Conservation (phyloP, 2,329 filamentous ascomycete species). For the Aspergillus brunneoviolaceus region DNA sequence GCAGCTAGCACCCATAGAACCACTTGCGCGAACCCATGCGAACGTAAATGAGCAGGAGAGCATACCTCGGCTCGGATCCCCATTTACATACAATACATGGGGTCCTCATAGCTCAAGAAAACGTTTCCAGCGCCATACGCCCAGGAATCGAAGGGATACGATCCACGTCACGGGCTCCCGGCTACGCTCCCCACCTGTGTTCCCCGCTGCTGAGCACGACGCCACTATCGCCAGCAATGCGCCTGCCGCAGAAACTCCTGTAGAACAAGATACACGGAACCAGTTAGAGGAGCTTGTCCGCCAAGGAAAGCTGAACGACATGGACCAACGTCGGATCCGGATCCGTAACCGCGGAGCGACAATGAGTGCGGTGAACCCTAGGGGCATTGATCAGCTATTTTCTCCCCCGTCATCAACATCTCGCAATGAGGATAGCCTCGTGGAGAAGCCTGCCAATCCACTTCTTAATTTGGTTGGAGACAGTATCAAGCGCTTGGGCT, state of each 20-base stretch:
- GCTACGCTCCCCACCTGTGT: slow-evolving; percentile 54
- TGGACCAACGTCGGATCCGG: slow-evolving; percentile 57
- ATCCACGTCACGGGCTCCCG: slow-evolving; percentile 46
- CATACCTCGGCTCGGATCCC: slow-evolving; percentile 49
- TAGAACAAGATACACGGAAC: slow-evolving; percentile 59
- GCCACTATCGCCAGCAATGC: slow-evolving; percentile 37
- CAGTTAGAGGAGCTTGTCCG: slow-evolving; percentile 51
- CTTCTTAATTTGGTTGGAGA: slow-evolving; percentile 39
- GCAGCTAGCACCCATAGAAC: slow-evolving; percentile 5
- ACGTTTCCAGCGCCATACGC: slow-evolving; percentile 30
- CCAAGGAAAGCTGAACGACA: slow-evolving; percentile 43
- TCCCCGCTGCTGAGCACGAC: slow-evolving; percentile 50
- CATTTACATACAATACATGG: slow-evolving; percentile 52
- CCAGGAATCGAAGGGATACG: slow-evolving; percentile 42
- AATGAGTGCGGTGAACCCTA: slow-evolving; percentile 55
- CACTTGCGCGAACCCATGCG: slow-evolving; percentile 16
- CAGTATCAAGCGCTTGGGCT: slow-evolving; percentile 48
- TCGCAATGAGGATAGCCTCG: slow-evolving; percentile 22
- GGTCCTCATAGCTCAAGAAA: slow-evolving; percentile 43
- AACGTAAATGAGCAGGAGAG: slow-evolving; percentile 22
- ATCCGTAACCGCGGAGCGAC: slow-evolving; percentile 63
- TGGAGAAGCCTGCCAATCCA: slow-evolving; percentile 26
- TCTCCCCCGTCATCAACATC: slow-evolving; percentile 47
- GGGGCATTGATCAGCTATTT: slow-evolving; percentile 56
- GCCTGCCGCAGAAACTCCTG: slow-evolving; percentile 40